Conservation (phyloP, 805 yeast species). For the Ogataea paradorogensis region DNA sequence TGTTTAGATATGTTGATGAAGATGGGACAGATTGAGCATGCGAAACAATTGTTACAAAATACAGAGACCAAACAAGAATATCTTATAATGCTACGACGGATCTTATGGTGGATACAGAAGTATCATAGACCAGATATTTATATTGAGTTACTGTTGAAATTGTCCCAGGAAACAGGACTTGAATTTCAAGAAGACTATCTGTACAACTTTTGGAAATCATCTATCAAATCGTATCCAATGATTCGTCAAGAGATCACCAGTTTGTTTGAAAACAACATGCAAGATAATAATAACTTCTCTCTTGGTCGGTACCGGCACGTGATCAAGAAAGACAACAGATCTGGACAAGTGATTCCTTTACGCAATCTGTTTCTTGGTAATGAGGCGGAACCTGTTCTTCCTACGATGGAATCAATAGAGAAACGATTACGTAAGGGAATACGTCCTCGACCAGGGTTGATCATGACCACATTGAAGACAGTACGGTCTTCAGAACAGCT, state of each 20-base stretch:
- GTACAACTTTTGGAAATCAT: slow-evolving; percentile 21
- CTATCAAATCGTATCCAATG: slow-evolving; percentile 22
- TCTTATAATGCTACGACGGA: slow-evolving; percentile 8
- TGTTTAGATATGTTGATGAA: slow-evolving; percentile 20
- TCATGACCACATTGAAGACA: slow-evolving; percentile 14
- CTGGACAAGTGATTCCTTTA: background rate
- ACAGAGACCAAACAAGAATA: slow-evolving; percentile 8
- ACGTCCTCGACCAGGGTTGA: slow-evolving; percentile 19
- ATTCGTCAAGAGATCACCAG: slow-evolving; percentile 17
- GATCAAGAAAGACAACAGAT: background rate
- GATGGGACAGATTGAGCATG: slow-evolving; percentile 16
- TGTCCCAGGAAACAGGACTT: slow-evolving; percentile 26
- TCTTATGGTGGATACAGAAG: slow-evolving; percentile 18
- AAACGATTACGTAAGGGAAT: slow-evolving; percentile 26
- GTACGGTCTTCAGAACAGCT: slow-evolving; percentile 16
- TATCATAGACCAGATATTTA: slow-evolving; percentile 22
- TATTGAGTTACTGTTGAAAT: slow-evolving; percentile 22
- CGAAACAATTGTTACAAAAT: slow-evolving; percentile 7
- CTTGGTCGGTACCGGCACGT: slow-evolving; percentile 6
- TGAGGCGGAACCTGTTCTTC: slow-evolving; percentile 8
- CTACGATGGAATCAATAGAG: slow-evolving; percentile 22
- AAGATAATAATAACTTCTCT: slow-evolving; percentile 1
- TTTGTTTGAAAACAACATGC: slow-evolving; percentile 10
- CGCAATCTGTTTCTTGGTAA: slow-evolving; percentile 8
- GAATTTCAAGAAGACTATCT: slow-evolving; percentile 19